Conservation (phyloP, 1,284 basidiomycete species). For the Crepidotus sp. region DNA sequence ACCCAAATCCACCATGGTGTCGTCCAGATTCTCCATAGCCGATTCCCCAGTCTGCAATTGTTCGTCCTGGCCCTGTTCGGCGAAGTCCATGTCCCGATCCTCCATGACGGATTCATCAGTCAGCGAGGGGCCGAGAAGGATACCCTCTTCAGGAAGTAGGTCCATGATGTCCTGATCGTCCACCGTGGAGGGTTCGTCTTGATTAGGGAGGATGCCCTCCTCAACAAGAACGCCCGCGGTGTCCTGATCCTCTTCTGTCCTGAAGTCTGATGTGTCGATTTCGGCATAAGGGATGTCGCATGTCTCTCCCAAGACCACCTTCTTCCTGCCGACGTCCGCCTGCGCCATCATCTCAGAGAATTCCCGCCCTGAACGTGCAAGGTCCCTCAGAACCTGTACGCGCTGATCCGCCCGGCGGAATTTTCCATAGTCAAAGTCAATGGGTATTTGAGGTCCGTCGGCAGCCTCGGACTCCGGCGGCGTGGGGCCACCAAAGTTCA, state of each 20-base stretch:
- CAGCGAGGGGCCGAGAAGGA: too few relatives aligned
- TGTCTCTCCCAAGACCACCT: conserved; percentile 29
- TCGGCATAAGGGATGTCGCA: conserved; percentile 12
- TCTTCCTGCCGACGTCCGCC: conserved; percentile 27
- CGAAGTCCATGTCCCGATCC: too few relatives aligned
- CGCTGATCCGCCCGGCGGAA: conserved; percentile 24
- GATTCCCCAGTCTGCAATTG: not conserved
- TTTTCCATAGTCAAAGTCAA: conserved; percentile 22
- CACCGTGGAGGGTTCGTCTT: too few relatives aligned
- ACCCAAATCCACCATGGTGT: not conserved
- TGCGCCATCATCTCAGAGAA: conserved; percentile 24
- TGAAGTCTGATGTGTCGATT: conserved; percentile 9
- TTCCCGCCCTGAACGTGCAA: conserved; percentile 31
- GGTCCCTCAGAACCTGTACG: conserved; percentile 26
- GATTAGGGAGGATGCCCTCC: not conserved
- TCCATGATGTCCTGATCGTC: too few relatives aligned
- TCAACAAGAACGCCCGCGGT: not conserved
- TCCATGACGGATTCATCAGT: too few relatives aligned
- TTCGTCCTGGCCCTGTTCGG: too few relatives aligned
- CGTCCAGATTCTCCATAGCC: not conserved
- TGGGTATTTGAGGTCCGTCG: not conserved
- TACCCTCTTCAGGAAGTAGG: too few relatives aligned
- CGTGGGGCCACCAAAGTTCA: conserved; percentile 36
- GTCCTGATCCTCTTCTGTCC: conserved; percentile 8
- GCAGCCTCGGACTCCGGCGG: conserved; percentile 12